Percentiles rank a stretch among this genome's conserved stretches.
phyloP scores from a whole-genome alignment of 768 basidiomycete genomes.

The Boletus rubescentipes region DNA sequence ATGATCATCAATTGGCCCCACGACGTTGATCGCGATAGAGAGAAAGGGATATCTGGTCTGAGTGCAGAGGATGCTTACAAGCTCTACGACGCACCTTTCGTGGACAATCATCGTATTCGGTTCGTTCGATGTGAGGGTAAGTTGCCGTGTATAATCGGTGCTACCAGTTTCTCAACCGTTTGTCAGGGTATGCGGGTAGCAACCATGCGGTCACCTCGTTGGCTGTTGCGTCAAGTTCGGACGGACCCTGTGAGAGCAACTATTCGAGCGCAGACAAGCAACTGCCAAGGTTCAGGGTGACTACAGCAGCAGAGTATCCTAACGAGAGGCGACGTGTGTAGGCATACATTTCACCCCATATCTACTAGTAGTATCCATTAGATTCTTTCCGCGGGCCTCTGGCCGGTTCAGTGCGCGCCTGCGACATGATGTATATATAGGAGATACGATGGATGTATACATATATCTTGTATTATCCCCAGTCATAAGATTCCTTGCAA shows the following conservation, averaged over 20 bases:
- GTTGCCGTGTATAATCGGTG: no score
- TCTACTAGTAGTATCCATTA: no score
- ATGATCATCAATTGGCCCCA: slow-evolving; percentile 6
- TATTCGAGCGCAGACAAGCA: background rate
- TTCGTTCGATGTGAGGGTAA: background rate
- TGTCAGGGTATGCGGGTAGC: no score
- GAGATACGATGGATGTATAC: no score
- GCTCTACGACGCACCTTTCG: slow-evolving; percentile 8
- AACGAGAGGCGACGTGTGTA: background rate
- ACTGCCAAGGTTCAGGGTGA: background rate
- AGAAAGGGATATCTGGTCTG: background rate
- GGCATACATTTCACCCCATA: background rate
- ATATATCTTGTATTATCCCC: no score
- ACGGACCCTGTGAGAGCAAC: background rate
- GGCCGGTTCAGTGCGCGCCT: no score
- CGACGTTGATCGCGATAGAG: background rate
- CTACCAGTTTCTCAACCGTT: no score
- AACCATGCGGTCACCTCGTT: background rate
- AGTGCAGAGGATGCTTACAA: slow-evolving; percentile 6
- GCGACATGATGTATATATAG: no score
- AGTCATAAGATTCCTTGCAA: no score
- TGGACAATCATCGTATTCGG: background rate
- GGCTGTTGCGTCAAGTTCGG: background rate
- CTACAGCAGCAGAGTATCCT: background rate
- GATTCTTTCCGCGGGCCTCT: no score